Conservation (phyloP, 2,329 filamentous ascomycete species). For the Venturia effusa region DNA sequence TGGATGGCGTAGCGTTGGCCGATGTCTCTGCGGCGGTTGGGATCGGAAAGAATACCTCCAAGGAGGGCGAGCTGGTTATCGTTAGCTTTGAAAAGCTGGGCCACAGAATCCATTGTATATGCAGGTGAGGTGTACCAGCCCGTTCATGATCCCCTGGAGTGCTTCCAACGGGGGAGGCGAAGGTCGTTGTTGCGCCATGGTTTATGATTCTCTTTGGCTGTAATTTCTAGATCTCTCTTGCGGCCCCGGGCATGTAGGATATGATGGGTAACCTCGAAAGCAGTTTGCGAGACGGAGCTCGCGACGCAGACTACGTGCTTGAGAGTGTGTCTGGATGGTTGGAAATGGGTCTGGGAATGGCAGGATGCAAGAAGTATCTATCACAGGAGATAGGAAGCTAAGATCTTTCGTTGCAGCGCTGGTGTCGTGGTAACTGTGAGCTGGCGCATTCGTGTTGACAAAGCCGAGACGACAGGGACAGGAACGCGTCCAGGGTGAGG, state of each 20-base stretch:
- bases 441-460: neutral
- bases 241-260: neutral
- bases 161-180: constrained; percentile 2
- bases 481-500: no score
- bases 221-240: neutral
- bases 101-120: neutral
- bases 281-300: neutral
- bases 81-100: neutral
- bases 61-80: constrained; percentile 30
- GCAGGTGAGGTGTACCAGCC: neutral
- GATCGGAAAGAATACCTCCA: constrained; percentile 34
- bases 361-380: neutral
- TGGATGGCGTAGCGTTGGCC: constrained; percentile 25
- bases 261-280: neutral
- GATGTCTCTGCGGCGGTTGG: constrained; percentile 22
- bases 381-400: neutral
- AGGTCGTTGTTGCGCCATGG: constrained; percentile 6
- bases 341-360: neutral
- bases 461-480: neutral
- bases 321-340: neutral
- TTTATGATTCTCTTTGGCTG: neutral
- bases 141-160: constrained; percentile 10
- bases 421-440: neutral
- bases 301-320: neutral
- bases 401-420: neutral